Conservation (phyloP, 345 rosid genomes). For the Bruguiera parviflora region DNA sequence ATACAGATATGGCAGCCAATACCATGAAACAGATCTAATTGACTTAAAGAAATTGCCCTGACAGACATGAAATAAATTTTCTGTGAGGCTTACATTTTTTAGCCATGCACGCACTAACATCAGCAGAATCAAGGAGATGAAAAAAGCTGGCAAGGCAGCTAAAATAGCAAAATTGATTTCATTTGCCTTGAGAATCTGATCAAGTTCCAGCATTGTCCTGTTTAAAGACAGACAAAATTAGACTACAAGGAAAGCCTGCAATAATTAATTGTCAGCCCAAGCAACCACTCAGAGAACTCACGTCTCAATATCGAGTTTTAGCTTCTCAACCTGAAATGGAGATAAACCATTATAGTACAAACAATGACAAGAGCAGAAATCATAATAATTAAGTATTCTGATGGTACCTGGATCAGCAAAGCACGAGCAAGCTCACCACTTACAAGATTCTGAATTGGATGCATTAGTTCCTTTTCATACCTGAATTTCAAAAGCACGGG, state of each 20-base stretch:
- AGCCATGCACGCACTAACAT: conserved; percentile 70
- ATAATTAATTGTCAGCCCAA: conserved; percentile 12
- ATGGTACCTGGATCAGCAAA: conserved; percentile 82
- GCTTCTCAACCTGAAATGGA: conserved; percentile 85
- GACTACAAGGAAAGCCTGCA: conserved; percentile 11
- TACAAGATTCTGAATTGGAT: conserved; percentile 86
- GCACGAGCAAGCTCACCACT: conserved; percentile 95
- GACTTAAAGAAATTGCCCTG: not conserved
- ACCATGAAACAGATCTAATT: conserved; percentile 5
- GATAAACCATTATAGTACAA: conserved; percentile 13
- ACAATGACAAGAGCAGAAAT: conserved; percentile 18
- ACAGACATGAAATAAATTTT: not conserved
- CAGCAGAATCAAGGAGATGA: conserved; percentile 60
- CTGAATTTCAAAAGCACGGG: conserved; percentile 37
- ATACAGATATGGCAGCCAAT: not conserved
- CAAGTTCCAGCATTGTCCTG: conserved; percentile 98
- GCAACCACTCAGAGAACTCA: conserved; percentile 39
- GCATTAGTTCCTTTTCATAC: conserved; percentile 79
- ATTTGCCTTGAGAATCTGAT: conserved; percentile 93
- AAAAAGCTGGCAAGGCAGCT: conserved; percentile 96
- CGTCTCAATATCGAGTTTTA: conserved; percentile 92
- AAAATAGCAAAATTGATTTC: conserved; percentile 92
- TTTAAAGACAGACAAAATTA: conserved; percentile 16
- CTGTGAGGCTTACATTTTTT: conserved; percentile 45
- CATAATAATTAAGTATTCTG: conserved; percentile 1